phyloP scores from a whole-genome alignment of 345 rosid species.

The Anastatica hierochuntica region DNA sequence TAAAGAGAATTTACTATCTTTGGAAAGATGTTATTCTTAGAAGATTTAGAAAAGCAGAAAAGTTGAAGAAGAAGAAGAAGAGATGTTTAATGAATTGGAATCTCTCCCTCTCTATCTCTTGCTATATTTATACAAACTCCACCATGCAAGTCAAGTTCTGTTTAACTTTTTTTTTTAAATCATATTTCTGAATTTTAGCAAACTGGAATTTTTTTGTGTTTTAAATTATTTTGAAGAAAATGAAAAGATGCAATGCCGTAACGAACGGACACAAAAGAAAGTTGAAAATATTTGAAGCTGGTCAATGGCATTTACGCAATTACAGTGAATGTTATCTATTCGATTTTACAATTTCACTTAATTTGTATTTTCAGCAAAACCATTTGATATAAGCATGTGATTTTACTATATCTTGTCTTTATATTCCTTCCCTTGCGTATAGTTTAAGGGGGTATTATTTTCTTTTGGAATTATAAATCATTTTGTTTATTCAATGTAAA shows the following conservation, averaged over 20 bases:
- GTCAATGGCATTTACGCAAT: constrained; percentile 9
- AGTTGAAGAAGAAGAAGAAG: neutral
- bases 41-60: constrained; percentile 10
- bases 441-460: too few relatives aligned
- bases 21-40: constrained; percentile 40
- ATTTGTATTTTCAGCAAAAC: neutral
- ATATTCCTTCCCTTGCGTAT: too few relatives aligned
- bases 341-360: neutral
- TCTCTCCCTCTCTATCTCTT: neutral
- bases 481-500: too few relatives aligned
- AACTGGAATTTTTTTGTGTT: neutral
- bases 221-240: neutral
- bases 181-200: neutral
- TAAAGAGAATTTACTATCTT: constrained; percentile 30
- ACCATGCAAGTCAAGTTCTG: constrained; percentile 18
- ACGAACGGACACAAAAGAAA: constrained; percentile 18
- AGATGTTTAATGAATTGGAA: constrained; percentile 21
- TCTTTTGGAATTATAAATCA: too few relatives aligned
- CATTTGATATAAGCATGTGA: neutral
- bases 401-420: neutral
- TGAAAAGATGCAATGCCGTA: constrained; percentile 1
- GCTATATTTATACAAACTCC: constrained; percentile 37
- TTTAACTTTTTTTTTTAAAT: neutral
- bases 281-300: constrained; percentile 2
- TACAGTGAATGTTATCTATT: neutral